Conservation (phyloP, 495 filamentous ascomycete species). For the Xylaria curta region DNA sequence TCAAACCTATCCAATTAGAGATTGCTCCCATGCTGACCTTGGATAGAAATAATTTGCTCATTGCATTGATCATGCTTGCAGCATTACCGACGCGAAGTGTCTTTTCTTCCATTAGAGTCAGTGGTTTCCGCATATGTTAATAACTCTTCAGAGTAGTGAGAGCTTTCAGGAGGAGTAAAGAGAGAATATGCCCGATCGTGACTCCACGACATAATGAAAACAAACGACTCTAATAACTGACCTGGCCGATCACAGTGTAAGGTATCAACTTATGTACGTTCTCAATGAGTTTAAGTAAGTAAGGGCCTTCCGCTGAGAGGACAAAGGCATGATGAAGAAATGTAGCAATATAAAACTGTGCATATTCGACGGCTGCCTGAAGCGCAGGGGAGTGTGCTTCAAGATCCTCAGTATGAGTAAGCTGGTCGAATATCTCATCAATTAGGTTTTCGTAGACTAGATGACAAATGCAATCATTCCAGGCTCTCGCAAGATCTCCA, state of each 20-base stretch:
- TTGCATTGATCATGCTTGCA: conserved; percentile 70
- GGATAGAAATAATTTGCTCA: conserved; percentile 66
- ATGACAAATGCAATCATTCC: conserved; percentile 62
- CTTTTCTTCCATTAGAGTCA: not conserved
- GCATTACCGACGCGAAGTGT: conserved; percentile 71
- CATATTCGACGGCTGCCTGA: conserved; percentile 63
- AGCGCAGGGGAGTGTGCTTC: conserved; percentile 62
- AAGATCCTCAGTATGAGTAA: conserved; percentile 58
- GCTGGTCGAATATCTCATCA: conserved; percentile 62
- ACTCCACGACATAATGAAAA: not conserved
- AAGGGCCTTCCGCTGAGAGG: conserved; percentile 67
- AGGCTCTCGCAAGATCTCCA: conserved; percentile 59
- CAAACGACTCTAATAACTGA: not conserved
- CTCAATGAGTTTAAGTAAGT: conserved; percentile 62
- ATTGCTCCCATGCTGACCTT: conserved; percentile 67
- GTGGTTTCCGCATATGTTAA: not conserved
- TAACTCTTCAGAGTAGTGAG: not conserved
- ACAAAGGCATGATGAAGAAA: conserved; percentile 69
- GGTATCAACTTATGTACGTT: conserved; percentile 65
- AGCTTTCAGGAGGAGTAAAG: not conserved
- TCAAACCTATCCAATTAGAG: conserved; percentile 71
- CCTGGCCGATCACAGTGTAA: conserved; percentile 62
- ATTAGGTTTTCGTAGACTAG: conserved; percentile 64
- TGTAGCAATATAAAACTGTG: conserved; percentile 65
- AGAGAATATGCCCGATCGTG: not conserved